Percentiles rank a stretch among this genome's conserved stretches.
Evolutionary conservation across 345 rosid species (phyloP).

Genomic region (Eucalyptus albens): DNA sequence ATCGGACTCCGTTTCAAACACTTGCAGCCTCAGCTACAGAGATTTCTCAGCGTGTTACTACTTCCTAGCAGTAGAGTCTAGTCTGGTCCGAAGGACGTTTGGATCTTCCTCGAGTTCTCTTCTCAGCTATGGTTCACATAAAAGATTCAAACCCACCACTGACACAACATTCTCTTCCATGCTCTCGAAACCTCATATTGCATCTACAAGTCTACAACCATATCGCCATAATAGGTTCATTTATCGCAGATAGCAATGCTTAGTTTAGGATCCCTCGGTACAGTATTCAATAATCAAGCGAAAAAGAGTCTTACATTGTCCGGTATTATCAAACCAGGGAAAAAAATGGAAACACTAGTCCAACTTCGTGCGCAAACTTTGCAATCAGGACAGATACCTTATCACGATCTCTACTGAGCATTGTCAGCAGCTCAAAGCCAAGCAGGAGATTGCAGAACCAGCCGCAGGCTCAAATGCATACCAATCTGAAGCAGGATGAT

Average conservation of each 20-base stretch:
- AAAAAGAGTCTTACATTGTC: not conserved
- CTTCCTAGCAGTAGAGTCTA: not conserved
- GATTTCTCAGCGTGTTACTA: not conserved
- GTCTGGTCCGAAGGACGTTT: not conserved
- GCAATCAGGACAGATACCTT: not conserved
- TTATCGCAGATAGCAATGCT: not conserved
- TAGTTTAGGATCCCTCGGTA: not conserved
- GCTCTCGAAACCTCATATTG: not conserved
- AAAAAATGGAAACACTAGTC: not conserved
- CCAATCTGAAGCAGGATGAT: not conserved
- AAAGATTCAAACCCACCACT: not conserved
- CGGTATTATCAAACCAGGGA: not conserved
- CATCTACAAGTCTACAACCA: not conserved
- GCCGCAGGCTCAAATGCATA: not conserved
- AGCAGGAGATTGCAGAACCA: not conserved
- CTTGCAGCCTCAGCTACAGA: not conserved
- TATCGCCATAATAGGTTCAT: not conserved
- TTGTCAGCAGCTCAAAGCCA: not conserved
- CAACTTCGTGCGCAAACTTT: not conserved
- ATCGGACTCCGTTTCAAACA: not conserved
- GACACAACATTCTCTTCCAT: not conserved
- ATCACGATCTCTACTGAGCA: not conserved
- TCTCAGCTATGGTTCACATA: not conserved
- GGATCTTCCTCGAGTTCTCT: not conserved
- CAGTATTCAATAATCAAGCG: not conserved